phyloP scores from a whole-genome alignment of 805 yeast species.

The Sugiyamaella americana region DNA sequence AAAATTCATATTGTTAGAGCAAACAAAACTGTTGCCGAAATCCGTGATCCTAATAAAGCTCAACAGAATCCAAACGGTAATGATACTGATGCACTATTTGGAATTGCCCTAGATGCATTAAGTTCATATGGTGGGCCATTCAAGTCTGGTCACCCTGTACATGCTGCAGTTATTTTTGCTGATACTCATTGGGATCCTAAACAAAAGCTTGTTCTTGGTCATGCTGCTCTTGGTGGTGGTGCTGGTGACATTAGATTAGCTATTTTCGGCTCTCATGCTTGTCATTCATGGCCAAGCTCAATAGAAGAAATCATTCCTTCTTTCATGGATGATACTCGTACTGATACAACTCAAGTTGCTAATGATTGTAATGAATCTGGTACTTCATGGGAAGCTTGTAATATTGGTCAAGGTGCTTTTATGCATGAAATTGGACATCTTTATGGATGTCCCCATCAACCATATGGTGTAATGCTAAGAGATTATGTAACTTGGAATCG shows the following conservation, averaged over 20 bases:
- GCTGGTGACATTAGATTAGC: constrained; percentile 64
- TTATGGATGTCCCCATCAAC: constrained; percentile 89
- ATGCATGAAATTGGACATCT: constrained; percentile 93
- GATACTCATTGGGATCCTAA: constrained; percentile 79
- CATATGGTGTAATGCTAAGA: constrained; percentile 82
- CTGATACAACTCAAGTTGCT: constrained; percentile 69
- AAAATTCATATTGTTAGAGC: constrained; percentile 74
- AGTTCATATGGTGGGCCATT: constrained; percentile 51
- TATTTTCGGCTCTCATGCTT: constrained; percentile 88
- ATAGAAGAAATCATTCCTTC: constrained; percentile 62
- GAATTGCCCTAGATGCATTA: constrained; percentile 73
- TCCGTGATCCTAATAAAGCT: constrained; percentile 73
- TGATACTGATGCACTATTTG: constrained; percentile 69
- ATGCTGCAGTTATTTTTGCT: constrained; percentile 78
- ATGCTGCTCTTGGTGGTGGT: constrained; percentile 95
- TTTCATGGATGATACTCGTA: constrained; percentile 65
- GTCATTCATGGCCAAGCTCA: constrained; percentile 87
- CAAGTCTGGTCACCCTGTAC: constrained; percentile 45
- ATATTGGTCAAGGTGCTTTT: constrained; percentile 85
- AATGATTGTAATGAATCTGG: constrained; percentile 84
- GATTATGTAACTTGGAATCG: constrained; percentile 79
- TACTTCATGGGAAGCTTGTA: constrained; percentile 83
- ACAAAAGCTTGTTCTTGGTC: constrained; percentile 59
- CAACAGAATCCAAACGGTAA: constrained; percentile 77
- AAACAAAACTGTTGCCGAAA: constrained; percentile 59